Evolutionary conservation across 805 yeast species (phyloP).

Genomic region (Ogataea allantospora): DNA sequence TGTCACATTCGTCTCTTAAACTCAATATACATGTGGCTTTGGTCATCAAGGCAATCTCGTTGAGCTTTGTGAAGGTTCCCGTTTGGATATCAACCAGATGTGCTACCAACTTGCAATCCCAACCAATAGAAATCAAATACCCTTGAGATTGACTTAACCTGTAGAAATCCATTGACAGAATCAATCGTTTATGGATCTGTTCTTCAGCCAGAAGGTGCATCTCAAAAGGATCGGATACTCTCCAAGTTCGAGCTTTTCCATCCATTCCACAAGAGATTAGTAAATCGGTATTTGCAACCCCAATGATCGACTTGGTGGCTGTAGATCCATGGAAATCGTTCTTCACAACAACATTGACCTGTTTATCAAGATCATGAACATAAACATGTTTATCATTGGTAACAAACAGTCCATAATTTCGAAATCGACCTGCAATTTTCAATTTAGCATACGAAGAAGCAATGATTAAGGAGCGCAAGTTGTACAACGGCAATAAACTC

Average conservation of each 20-base stretch:
- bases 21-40: slow-evolving; percentile 53
- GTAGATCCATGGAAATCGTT: slow-evolving; percentile 19
- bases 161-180: slow-evolving; percentile 25
- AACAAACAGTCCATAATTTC: slow-evolving; percentile 25
- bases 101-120: slow-evolving; percentile 50
- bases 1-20: slow-evolving; percentile 12
- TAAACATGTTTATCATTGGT: slow-evolving; percentile 29
- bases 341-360: slow-evolving; percentile 11
- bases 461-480: slow-evolving; percentile 27
- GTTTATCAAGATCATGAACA: slow-evolving; percentile 26
- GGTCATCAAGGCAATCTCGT: slow-evolving; percentile 39
- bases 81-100: slow-evolving; percentile 27
- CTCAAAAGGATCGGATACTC: slow-evolving; percentile 4
- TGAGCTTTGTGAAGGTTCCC: slow-evolving; percentile 18
- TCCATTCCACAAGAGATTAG: slow-evolving; percentile 35
- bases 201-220: slow-evolving; percentile 11
- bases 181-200: slow-evolving; percentile 33
- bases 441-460: slow-evolving; percentile 19
- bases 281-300: slow-evolving; percentile 22
- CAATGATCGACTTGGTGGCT: slow-evolving; percentile 22
- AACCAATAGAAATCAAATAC: slow-evolving; percentile 54
- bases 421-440: slow-evolving; percentile 2
- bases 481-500: slow-evolving; percentile 14
- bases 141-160: slow-evolving; percentile 19
- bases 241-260: slow-evolving; percentile 25